These are phyloP conservation scores for Drosera spatulata DNA, from an alignment of 179 eudicot species.

Conservation along the genomic window DNA sequence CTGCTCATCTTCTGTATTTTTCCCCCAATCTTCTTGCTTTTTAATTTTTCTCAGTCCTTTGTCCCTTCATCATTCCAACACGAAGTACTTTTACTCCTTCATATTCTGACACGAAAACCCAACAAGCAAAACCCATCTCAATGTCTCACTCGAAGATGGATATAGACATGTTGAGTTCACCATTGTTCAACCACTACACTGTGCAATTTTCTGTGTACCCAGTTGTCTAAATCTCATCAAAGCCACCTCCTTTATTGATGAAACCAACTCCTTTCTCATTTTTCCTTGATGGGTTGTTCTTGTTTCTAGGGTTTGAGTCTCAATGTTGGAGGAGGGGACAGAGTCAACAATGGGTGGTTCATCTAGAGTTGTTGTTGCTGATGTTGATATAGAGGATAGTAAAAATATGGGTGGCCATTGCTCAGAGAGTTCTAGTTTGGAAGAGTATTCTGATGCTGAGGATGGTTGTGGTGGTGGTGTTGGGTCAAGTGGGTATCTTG, in stretches of 20 bases:
- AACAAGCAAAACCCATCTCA: too few relatives aligned
- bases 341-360: too few relatives aligned
- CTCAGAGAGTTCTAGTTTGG: too few relatives aligned
- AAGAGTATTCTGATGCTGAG: conserved; percentile 18
- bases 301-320: conserved; percentile 2
- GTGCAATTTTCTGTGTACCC: not conserved
- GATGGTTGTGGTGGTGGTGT: conserved; percentile 1
- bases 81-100: too few relatives aligned
- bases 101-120: too few relatives aligned
- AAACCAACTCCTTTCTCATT: not conserved
- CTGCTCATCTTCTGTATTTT: too few relatives aligned
- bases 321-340: not conserved
- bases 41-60: too few relatives aligned
- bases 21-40: too few relatives aligned
- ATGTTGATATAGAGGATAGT: conserved; percentile 9
- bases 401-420: not conserved
- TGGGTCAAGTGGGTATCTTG: conserved; percentile 5
- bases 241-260: not conserved
- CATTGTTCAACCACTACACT: not conserved
- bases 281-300: not conserved
- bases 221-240: not conserved
- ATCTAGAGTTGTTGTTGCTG: conserved; percentile 4
- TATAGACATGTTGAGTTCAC: too few relatives aligned
- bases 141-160: too few relatives aligned
- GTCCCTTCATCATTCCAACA: too few relatives aligned